Conservation (phyloP, 768 basidiomycete genomes). For the Rhizopogon vulgaris region DNA sequence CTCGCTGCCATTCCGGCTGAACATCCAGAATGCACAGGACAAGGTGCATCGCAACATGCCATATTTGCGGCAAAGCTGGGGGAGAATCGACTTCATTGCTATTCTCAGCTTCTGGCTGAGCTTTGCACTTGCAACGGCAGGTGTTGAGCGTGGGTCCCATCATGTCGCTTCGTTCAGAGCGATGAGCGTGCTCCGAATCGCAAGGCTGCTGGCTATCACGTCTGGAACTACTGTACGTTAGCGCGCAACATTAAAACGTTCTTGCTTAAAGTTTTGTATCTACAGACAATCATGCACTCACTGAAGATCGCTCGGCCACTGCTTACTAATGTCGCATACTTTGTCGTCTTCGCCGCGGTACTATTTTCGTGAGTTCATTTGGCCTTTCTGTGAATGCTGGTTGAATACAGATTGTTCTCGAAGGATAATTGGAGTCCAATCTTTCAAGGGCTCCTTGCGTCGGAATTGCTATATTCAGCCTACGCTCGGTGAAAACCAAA, state of each 20-base stretch:
- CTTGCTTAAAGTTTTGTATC: neutral
- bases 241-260: neutral
- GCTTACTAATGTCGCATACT: slow-evolving; percentile 86
- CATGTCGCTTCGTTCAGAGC: slow-evolving; percentile 90
- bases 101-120: slow-evolving; percentile 83
- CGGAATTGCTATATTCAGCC: slow-evolving; percentile 55
- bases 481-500: slow-evolving; percentile 45
- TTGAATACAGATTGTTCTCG: neutral
- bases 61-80: slow-evolving; percentile 91
- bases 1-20: slow-evolving; percentile 55
- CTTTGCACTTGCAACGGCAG: slow-evolving; percentile 64
- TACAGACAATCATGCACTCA: slow-evolving; percentile 81
- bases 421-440: slow-evolving; percentile 87
- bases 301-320: slow-evolving; percentile 86
- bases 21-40: slow-evolving; percentile 46
- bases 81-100: slow-evolving; percentile 82
- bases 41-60: slow-evolving; percentile 69
- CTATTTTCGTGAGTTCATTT: slow-evolving; percentile 67
- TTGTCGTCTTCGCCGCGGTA: slow-evolving; percentile 84
- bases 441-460: slow-evolving; percentile 81
- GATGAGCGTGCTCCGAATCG: slow-evolving; percentile 76
- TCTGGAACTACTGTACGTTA: slow-evolving; percentile 80
- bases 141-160: slow-evolving; percentile 55
- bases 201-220: slow-evolving; percentile 80
- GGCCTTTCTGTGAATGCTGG: neutral